Evolutionary conservation across 257 asterid species (phyloP).

Genomic region (Fraxinus excelsior): DNA sequence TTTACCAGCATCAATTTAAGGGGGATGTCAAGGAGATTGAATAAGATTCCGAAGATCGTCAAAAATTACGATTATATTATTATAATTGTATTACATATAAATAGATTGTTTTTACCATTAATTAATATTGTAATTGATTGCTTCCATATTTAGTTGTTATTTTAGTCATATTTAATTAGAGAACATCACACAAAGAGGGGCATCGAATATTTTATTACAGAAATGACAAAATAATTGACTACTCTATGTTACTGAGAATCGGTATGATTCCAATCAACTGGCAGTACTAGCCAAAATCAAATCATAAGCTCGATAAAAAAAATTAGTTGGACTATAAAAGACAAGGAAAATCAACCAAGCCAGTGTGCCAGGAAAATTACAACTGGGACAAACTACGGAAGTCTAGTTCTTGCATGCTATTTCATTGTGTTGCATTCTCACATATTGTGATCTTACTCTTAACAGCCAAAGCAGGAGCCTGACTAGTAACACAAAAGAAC

Average conservation of each 20-base stretch:
- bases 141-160: too few species aligned
- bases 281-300: constrained; percentile 17
- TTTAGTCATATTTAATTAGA: too few species aligned
- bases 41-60: too few species aligned
- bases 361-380: neutral
- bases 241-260: neutral
- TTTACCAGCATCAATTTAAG: too few species aligned
- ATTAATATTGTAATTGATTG: too few species aligned
- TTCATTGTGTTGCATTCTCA: neutral
- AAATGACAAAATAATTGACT: constrained; percentile 17
- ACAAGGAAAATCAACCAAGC: neutral
- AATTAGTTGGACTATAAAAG: neutral
- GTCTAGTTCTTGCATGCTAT: neutral
- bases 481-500: neutral
- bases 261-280: constrained; percentile 13
- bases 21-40: too few species aligned
- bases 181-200: too few species aligned
- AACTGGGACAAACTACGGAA: neutral
- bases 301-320: neutral
- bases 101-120: too few species aligned
- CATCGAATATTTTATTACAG: too few species aligned
- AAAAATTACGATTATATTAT: too few species aligned
- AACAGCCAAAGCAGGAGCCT: neutral
- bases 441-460: neutral
- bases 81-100: too few species aligned